Conservation (phyloP, 2,329 filamentous ascomycete genomes). For the Emydomyces testavorans region DNA sequence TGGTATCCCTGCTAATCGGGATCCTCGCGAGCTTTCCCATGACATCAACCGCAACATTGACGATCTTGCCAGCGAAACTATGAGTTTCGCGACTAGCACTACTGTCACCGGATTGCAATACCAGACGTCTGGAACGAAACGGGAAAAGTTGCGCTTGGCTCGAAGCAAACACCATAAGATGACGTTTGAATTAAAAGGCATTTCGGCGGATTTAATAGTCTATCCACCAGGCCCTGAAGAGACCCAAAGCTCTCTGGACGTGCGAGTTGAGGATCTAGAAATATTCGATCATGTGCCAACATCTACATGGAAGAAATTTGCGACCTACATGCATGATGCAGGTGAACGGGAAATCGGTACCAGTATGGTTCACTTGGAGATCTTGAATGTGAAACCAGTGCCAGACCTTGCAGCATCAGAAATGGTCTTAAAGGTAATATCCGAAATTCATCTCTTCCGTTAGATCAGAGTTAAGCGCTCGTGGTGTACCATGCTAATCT, state of each 20-base stretch:
- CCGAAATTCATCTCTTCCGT: no score
- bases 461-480: no score
- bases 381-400: slow-evolving; percentile 78
- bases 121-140: slow-evolving; percentile 28
- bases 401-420: slow-evolving; percentile 77
- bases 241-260: slow-evolving; percentile 75
- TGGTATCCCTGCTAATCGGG: slow-evolving; percentile 72
- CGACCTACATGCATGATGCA: slow-evolving; percentile 79
- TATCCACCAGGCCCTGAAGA: slow-evolving; percentile 68
- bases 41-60: slow-evolving; percentile 84
- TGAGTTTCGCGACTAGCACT: slow-evolving; percentile 69
- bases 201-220: slow-evolving; percentile 69
- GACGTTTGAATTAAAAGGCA: slow-evolving; percentile 78
- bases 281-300: slow-evolving; percentile 90
- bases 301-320: slow-evolving; percentile 97
- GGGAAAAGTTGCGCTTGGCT: slow-evolving; percentile 58
- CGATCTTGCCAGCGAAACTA: slow-evolving; percentile 76
- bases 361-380: slow-evolving; percentile 80
- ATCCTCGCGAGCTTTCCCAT: slow-evolving; percentile 66
- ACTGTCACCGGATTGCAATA: slow-evolving; percentile 32
- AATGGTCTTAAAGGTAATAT: slow-evolving; percentile 62
- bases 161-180: slow-evolving; percentile 91
- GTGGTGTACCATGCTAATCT: slow-evolving; percentile 15
- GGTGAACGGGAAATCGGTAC: slow-evolving; percentile 76
- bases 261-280: slow-evolving; percentile 71